These are phyloP conservation scores for Lachnellula occidentalis DNA, from an alignment of 2,329 filamentous ascomycete species.

Conservation along the genomic window DNA sequence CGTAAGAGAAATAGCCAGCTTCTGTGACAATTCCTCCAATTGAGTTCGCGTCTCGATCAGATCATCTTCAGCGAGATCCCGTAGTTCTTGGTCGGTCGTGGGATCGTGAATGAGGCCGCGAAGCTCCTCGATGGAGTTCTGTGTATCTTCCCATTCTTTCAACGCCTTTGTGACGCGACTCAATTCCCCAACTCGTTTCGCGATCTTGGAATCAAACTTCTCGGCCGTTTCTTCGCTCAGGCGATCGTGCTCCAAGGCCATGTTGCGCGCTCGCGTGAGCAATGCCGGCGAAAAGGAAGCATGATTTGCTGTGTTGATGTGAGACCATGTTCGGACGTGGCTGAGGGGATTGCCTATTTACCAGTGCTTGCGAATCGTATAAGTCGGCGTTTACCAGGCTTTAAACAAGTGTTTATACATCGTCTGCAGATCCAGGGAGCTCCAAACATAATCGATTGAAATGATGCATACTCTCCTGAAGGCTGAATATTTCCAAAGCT, in stretches of 20 bases:
- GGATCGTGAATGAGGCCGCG: constrained; percentile 41
- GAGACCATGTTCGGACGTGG: constrained; percentile 7
- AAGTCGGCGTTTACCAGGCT: constrained; percentile 21
- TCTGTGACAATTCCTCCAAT: constrained; percentile 58
- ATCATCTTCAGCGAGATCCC: constrained; percentile 75
- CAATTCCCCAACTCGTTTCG: constrained; percentile 57
- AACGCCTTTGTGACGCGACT: constrained; percentile 52
- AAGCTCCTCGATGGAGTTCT: constrained; percentile 50
- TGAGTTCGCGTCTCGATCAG: constrained; percentile 58
- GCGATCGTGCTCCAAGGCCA: constrained; percentile 52
- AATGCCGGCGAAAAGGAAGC: constrained; percentile 44
- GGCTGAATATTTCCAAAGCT: background rate
- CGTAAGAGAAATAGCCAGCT: constrained; percentile 71
- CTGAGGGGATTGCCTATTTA: constrained; percentile 24
- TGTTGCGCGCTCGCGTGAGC: constrained; percentile 52
- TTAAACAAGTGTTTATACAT: constrained; percentile 36
- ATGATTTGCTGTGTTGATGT: constrained; percentile 24
- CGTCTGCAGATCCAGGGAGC: constrained; percentile 49
- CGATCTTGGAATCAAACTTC: constrained; percentile 51
- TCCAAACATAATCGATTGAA: constrained; percentile 30
- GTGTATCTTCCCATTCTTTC: constrained; percentile 51
- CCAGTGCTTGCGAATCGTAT: constrained; percentile 42
- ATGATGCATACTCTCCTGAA: constrained; percentile 1
- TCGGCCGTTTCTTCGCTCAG: constrained; percentile 47
- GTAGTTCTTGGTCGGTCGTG: constrained; percentile 59